Conservation (phyloP, 768 basidiomycete genomes). For the Auriculariales sp. region DNA sequence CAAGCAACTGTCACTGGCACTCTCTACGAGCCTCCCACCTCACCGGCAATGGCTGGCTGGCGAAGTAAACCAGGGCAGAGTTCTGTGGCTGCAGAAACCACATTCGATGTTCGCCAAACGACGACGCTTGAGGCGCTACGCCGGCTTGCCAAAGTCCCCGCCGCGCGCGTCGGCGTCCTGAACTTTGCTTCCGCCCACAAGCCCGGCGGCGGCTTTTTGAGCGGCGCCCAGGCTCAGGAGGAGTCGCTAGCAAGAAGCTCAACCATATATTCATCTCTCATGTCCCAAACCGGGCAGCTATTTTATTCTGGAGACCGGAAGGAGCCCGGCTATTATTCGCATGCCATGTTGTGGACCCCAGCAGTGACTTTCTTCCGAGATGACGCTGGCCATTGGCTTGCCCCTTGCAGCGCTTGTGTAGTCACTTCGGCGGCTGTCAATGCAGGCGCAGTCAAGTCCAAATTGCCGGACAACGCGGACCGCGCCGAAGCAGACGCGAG, state of each 20-base stretch:
- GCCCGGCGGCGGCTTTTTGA: slow-evolving; percentile 63
- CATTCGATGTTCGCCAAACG: background rate
- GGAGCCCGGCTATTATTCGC: slow-evolving; percentile 41
- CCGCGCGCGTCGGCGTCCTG: slow-evolving; percentile 35
- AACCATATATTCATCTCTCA: slow-evolving; percentile 49
- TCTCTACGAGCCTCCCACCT: background rate
- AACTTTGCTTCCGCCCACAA: slow-evolving; percentile 68
- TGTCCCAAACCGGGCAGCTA: slow-evolving; percentile 33
- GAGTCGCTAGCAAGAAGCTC: slow-evolving; percentile 69
- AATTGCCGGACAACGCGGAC: slow-evolving; percentile 12
- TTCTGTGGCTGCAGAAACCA: no score
- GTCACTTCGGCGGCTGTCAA: slow-evolving; percentile 67
- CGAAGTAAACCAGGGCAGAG: no score
- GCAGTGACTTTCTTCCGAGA: slow-evolving; percentile 45
- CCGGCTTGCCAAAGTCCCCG: background rate
- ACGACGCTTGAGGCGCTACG: background rate
- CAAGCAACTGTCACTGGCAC: background rate
- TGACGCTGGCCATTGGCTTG: slow-evolving; percentile 40
- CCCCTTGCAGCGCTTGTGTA: slow-evolving; percentile 49
- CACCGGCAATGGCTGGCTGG: no score
- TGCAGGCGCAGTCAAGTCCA: slow-evolving; percentile 34
- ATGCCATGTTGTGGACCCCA: slow-evolving; percentile 67
- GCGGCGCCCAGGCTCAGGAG: slow-evolving; percentile 65
- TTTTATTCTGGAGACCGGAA: slow-evolving; percentile 51
- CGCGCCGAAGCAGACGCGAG: slow-evolving; percentile 14